Base-by-base conservation (phyloP, 164 flowering plant species). In the Kalanchoe fedtschenkoi region DNA sequence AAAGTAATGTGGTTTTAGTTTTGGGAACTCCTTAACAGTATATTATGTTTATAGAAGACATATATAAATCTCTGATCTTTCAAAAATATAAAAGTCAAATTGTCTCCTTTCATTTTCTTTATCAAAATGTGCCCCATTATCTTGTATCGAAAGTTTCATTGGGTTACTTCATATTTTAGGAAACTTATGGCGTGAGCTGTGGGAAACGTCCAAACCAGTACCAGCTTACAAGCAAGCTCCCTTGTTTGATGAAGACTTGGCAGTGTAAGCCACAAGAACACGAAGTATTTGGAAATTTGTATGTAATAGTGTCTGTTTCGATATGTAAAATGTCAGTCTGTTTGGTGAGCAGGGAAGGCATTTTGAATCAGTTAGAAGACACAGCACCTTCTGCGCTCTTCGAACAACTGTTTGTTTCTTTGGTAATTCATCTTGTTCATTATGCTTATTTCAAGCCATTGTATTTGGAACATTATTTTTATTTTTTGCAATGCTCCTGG, bases 181-280 rank as follows among this genome's bases (percentile, higher is more conserved):
- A 68, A 92, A 92, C 75, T 75, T 92, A 69, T 92, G 96, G 98
- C 85, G 75, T 63, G 96, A 92, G 73, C 77, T 92, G 28, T 92
- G 98, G 98, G 95, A 82, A 72, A 84, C 95, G 22, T 69, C 98
- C 41, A 92, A 87, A 72, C 87, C 96, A 54, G 73, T 92, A 42
- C 96, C 98, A 43, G 91, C 98, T 71, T 81, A 82, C 61, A 84
- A 77, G 66, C 98, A 92, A 69, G 38, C 88, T 58, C 96, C 96
- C 17, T 85, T 92, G 22, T 89, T 76, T 67, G 98, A 92, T 64
- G 98, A 87, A 73, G 98, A 92, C 70, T 74, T 92, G 75, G 88
- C 91, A 61, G 98, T 89, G 98, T 92, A 78, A 83, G 98, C 71
- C 5, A 17, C 44, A 17, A 15, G 6, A 22, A 38, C 4, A 19